These are phyloP conservation scores for Nothophaeocryptopus gaeumannii DNA, from an alignment of 2,329 filamentous ascomycete species.

Conservation along the genomic window DNA sequence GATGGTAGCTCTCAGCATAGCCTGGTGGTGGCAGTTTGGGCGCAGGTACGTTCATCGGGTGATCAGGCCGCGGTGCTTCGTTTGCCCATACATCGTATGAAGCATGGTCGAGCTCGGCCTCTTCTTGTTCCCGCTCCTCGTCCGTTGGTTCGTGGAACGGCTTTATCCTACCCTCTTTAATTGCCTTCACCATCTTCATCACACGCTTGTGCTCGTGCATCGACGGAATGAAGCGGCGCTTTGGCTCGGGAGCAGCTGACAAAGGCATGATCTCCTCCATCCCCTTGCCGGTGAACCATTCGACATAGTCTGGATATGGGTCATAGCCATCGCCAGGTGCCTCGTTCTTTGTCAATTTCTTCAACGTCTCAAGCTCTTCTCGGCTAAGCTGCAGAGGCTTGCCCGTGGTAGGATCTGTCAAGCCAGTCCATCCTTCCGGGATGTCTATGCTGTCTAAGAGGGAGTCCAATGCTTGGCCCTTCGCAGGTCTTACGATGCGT, in stretches of 20 bases:
- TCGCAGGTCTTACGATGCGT: conserved; percentile 93
- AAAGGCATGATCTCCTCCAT: conserved; percentile 86
- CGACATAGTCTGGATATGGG: conserved; percentile 87
- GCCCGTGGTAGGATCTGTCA: conserved; percentile 90
- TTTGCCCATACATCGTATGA: conserved; percentile 95
- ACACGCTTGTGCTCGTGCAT: conserved; percentile 95
- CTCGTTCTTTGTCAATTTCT: conserved; percentile 85
- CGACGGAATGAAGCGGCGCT: conserved; percentile 90
- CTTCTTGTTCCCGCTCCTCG: conserved; percentile 53
- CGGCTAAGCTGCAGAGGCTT: conserved; percentile 84
- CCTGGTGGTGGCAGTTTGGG: conserved; percentile 90
- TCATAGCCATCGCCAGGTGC: conserved; percentile 84
- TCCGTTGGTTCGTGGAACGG: conserved; percentile 80
- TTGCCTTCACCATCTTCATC: conserved; percentile 95
- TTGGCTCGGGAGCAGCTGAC: conserved; percentile 91
- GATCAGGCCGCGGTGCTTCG: conserved; percentile 75
- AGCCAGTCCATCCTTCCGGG: conserved; percentile 93
- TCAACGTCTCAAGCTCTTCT: conserved; percentile 84
- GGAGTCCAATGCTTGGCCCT: conserved; percentile 88
- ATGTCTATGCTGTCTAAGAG: conserved; percentile 94
- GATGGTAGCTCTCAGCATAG: conserved; percentile 95
- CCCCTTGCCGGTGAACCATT: conserved; percentile 87
- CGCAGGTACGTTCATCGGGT: conserved; percentile 91
- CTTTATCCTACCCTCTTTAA: conserved; percentile 87
- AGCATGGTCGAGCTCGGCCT: conserved; percentile 67